Conservation (phyloP, 2,329 filamentous ascomycete genomes). For the Aureobasidium sp. region DNA sequence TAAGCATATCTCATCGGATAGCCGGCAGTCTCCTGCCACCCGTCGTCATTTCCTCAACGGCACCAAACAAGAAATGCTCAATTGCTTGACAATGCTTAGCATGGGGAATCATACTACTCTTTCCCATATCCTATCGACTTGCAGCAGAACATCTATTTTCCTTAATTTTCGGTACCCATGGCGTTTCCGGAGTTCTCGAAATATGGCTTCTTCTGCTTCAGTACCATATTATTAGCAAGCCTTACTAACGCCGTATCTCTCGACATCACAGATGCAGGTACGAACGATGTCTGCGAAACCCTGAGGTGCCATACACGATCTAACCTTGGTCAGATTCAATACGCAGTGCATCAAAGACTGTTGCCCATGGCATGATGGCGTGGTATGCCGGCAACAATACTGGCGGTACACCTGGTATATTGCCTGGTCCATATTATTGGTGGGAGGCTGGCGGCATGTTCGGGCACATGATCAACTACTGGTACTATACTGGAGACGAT, state of each 20-base stretch:
- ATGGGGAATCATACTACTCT: neutral
- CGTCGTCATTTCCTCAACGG: constrained; percentile 3
- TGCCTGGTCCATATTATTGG: constrained; percentile 40
- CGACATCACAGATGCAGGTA: constrained; percentile 1
- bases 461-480: constrained; percentile 35
- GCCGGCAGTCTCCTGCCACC: neutral
- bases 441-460: constrained; percentile 38
- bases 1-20: constrained; percentile 4
- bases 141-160: neutral
- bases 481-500: constrained; percentile 39
- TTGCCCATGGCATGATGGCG: constrained; percentile 29
- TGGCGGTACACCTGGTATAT: constrained; percentile 21
- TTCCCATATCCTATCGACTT: neutral
- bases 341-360: constrained; percentile 25
- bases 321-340: constrained; percentile 24
- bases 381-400: constrained; percentile 30
- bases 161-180: neutral
- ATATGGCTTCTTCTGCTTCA: neutral
- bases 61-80: neutral
- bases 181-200: neutral
- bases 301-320: neutral
- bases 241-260: neutral
- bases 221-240: neutral
- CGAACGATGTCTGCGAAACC: neutral
- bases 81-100: constrained; percentile 4